Conservation (phyloP, 176 grass and related monocot genomes). For the Cymbopogon citratus region DNA sequence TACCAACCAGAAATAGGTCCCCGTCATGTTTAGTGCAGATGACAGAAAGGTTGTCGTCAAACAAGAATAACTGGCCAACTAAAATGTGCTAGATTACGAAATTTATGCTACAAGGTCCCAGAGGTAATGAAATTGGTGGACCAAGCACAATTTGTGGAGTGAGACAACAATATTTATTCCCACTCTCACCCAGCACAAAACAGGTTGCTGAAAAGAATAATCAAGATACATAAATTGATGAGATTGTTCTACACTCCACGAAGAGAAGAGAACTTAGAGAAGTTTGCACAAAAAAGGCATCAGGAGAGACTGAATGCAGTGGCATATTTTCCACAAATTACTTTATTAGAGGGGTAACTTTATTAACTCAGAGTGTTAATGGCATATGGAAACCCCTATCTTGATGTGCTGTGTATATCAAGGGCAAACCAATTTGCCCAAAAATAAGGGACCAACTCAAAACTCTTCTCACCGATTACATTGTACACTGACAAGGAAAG, state of each 20-base stretch:
- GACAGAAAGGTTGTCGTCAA: background rate
- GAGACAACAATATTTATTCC: background rate
- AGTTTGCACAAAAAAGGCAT: background rate
- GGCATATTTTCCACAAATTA: background rate
- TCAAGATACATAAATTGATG: background rate
- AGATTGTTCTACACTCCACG: background rate
- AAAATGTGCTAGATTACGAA: background rate
- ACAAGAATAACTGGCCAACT: background rate
- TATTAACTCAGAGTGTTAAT: background rate
- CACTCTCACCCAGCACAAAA: background rate
- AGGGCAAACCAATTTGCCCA: background rate
- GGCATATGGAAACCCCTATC: background rate
- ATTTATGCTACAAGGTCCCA: background rate
- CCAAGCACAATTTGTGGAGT: background rate
- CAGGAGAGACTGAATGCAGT: background rate
- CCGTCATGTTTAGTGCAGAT: background rate
- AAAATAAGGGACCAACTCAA: background rate
- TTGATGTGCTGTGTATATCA: background rate
- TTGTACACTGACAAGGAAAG: background rate
- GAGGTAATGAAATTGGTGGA: background rate
- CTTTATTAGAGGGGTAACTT: background rate
- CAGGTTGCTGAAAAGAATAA: conserved; percentile 8
- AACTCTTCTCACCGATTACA: too few species aligned
- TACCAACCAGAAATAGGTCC: background rate
- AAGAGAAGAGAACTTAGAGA: too few species aligned